Conservation (phyloP, 768 basidiomycete species). For the Ramaria rubella region DNA sequence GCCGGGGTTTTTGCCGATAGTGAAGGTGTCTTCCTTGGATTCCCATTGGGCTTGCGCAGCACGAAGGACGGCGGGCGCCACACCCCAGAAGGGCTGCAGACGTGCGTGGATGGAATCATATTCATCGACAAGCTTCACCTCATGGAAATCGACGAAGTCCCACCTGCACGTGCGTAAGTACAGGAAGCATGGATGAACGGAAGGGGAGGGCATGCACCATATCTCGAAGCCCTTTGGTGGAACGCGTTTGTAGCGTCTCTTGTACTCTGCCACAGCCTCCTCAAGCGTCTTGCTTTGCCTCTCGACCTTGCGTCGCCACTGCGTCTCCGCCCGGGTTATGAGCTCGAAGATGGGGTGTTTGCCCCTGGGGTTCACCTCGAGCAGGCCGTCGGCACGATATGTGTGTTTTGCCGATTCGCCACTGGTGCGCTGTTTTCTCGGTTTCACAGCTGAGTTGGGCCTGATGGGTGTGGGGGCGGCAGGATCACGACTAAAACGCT, state of each 20-base stretch:
- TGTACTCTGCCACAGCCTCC: slow-evolving; percentile 36
- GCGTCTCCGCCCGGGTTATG: slow-evolving; percentile 29
- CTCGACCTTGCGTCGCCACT: slow-evolving; percentile 34
- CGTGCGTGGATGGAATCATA: slow-evolving; percentile 45
- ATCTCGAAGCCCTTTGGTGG: slow-evolving; percentile 42
- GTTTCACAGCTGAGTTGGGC: background rate
- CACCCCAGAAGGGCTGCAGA: slow-evolving; percentile 39
- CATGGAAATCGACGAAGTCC: slow-evolving; percentile 37
- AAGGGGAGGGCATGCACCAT: slow-evolving; percentile 30
- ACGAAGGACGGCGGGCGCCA: slow-evolving; percentile 29
- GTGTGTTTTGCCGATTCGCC: slow-evolving; percentile 22
- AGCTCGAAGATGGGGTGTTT: slow-evolving; percentile 42
- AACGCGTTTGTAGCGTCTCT: slow-evolving; percentile 28
- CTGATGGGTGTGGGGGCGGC: background rate
- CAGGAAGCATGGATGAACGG: background rate
- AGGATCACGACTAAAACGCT: background rate
- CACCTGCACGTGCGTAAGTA: slow-evolving; percentile 28
- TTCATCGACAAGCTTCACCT: slow-evolving; percentile 46
- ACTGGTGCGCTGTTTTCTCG: background rate
- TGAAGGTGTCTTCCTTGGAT: slow-evolving; percentile 27
- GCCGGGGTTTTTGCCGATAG: slow-evolving; percentile 24
- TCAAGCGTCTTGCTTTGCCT: slow-evolving; percentile 33
- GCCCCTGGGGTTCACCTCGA: slow-evolving; percentile 31
- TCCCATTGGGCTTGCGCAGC: slow-evolving; percentile 26
- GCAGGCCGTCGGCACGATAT: slow-evolving; percentile 27